Evolutionary conservation across 106 monocot species (phyloP), one percentile per base, ranked within the genome.

Genomic region (Acorus gramineus): DNA sequence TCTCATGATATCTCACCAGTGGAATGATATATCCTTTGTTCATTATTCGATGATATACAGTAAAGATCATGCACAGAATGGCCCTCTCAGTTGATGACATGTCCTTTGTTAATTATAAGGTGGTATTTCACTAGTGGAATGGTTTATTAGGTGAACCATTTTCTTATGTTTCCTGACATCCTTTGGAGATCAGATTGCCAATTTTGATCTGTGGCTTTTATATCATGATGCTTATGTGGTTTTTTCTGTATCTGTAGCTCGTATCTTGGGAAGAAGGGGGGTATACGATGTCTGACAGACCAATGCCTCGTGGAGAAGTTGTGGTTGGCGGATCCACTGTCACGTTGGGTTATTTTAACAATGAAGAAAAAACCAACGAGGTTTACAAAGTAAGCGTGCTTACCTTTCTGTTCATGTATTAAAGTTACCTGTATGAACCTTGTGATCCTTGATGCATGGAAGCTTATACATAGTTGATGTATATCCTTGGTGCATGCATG

Each of bases 271-370:
- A 68, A 14, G 79, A 84, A 73, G 84, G 84, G 53, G 79, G 76
- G 8, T 84, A 84, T 47, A 61, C 48, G 42, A 76, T 57, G 47
- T 62, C 62, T 11, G 79, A 84, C 46, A 52, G 51, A 47, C 79
- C 84, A 56, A 66, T 84, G 74, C 76, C 76, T 14, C 57, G 84
- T 46, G 84, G 84, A 45, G 84, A 84, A 61, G 56, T 84, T 45
- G 76, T 79, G 12, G 46, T 84, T 44, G 84, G 84, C 51, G 84
- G 79, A 14, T 44, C 14, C 12, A 73, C 48, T 49, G 64, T 84
- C 10, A 80, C 84, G 4, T 42, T 51, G 57, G 84, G 84, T 3
- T 84, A 84, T 55, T 80, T 69, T 44, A 84, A 79, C 42, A 80
- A 79, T 48, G 68, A 84, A 13, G 73, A 13, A 7, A 84, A 84